Evolutionary conservation across 2,329 filamentous ascomycete species (phyloP), one percentile per base, ranked within the genome.

Genomic region (Ceratocystis ficicola): DNA sequence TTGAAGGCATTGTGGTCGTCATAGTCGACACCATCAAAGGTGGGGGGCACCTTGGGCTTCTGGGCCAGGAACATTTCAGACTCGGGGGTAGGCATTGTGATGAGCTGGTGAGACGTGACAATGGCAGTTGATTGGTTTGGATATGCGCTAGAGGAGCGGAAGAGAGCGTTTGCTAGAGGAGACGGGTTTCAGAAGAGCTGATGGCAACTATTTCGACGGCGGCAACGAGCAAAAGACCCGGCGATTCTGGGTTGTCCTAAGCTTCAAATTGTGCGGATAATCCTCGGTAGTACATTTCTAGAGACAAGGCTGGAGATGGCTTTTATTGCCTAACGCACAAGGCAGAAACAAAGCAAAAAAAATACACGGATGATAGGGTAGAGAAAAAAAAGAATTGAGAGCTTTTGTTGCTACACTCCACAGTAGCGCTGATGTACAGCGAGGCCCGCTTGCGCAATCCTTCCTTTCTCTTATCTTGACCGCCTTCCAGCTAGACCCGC

Each of bases 21-120:
- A 79, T 87, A 94, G 79, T 93, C 87, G 74, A 94, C 89, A 70
- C 89, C 89, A 72, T 91, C 89, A 76, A 94, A 94, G 68, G 87
- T 91, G 44, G 89, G 87, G 69, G 88, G 81, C 66, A 94, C 90
- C 69, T 82, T 85, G 68, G 90, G 89, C 81, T 94, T 94, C 78
- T 88, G 87, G 71, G 87, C 87, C 77, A 90, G 84, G 80, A 93
- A 94, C 73, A 84, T 81, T 72, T 82, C 85, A 73, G 89, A 93
- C 76, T 94, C 89, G 75, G 89, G 88, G 28, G 88, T 93, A 72
- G 89, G 89, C 86, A 93, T 93, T 70, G 73, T 77, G 28, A 22
- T 12, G 17, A 52, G 22, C 25, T 22, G 22, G 20, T 5, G 22
- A 48, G 36, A 36, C 5, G 32, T n/a, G 59, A 12, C 12, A n/a